These are phyloP conservation scores for Fusarium sp. DNA, from an alignment of 2,329 filamentous ascomycete genomes.

Conservation along the genomic window DNA sequence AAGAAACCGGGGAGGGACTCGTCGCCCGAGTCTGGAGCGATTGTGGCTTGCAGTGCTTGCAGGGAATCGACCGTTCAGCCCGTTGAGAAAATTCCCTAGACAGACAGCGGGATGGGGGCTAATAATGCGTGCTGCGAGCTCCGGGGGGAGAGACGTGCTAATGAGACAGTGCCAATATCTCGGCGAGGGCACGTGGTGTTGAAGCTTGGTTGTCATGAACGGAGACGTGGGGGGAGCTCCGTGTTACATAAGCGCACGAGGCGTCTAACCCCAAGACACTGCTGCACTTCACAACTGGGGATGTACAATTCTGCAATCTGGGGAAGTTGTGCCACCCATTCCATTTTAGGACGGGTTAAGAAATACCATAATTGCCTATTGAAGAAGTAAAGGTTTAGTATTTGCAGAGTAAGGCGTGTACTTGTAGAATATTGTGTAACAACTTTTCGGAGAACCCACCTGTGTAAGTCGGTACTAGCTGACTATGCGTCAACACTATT, in stretches of 20 bases:
- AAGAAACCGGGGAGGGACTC: neutral
- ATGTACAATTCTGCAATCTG: neutral
- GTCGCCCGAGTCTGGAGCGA: conserved; percentile 17
- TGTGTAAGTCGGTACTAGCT: neutral
- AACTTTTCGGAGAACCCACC: neutral
- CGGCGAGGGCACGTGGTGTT: conserved; percentile 40
- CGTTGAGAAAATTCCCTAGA: conserved; percentile 2
- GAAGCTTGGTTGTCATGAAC: conserved; percentile 23
- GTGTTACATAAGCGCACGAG: conserved; percentile 15
- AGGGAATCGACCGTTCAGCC: conserved; percentile 4
- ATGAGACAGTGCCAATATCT: conserved; percentile 23
- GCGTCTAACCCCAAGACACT: neutral
- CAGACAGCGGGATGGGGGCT: neutral
- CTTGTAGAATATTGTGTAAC: neutral
- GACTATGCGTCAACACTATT: neutral
- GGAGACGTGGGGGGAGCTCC: conserved; percentile 23
- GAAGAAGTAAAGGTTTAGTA: neutral
- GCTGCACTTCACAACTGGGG: neutral
- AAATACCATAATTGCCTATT: neutral
- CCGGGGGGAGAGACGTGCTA: neutral
- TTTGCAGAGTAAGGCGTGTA: neutral
- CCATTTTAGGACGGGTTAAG: neutral
- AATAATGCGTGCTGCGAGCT: conserved; percentile 1
- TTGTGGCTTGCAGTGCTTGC: conserved; percentile 29
- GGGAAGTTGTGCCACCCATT: neutral